phyloP scores from a whole-genome alignment of 2,329 filamentous ascomycete genomes.

The Apiospora hydei region DNA sequence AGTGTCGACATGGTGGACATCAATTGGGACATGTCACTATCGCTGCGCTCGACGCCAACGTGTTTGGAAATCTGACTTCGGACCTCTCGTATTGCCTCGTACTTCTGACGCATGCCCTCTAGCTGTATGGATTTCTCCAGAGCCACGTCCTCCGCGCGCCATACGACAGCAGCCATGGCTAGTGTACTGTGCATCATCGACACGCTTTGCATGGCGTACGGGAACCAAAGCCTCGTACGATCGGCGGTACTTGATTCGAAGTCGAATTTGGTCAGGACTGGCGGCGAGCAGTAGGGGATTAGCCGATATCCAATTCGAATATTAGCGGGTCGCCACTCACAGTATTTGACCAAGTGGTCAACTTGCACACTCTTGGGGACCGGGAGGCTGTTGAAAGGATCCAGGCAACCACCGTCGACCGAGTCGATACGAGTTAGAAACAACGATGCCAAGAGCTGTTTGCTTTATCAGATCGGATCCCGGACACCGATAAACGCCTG shows the following conservation, averaged over 20 bases:
- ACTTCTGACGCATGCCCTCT: conserved; percentile 29
- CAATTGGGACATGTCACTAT: conserved; percentile 10
- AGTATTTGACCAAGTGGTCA: conserved; percentile 25
- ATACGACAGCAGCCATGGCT: conserved; percentile 26
- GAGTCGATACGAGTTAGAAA: neutral
- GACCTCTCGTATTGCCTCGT: conserved; percentile 26
- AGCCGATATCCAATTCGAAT: neutral
- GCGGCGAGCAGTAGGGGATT: neutral
- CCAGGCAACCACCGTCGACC: conserved; percentile 2
- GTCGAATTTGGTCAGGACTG: conserved; percentile 21
- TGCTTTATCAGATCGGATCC: neutral
- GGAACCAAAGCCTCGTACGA: conserved; percentile 25
- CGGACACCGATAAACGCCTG: neutral
- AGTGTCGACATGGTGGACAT: conserved; percentile 29
- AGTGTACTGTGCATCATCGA: conserved; percentile 29
- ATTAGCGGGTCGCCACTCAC: conserved; percentile 21
- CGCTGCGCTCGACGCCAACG: neutral
- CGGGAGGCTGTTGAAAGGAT: conserved; percentile 24
- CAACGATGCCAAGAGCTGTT: neutral
- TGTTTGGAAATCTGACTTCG: conserved; percentile 3
- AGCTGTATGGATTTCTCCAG: conserved; percentile 25
- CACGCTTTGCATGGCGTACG: conserved; percentile 27
- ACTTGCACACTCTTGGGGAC: conserved; percentile 12
- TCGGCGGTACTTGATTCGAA: conserved; percentile 19
- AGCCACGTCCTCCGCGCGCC: conserved; percentile 25